Evolutionary conservation across 495 filamentous ascomycete genomes (phyloP), one percentile per base, ranked within the genome.

Genomic region (Podospora pseudocomata): DNA sequence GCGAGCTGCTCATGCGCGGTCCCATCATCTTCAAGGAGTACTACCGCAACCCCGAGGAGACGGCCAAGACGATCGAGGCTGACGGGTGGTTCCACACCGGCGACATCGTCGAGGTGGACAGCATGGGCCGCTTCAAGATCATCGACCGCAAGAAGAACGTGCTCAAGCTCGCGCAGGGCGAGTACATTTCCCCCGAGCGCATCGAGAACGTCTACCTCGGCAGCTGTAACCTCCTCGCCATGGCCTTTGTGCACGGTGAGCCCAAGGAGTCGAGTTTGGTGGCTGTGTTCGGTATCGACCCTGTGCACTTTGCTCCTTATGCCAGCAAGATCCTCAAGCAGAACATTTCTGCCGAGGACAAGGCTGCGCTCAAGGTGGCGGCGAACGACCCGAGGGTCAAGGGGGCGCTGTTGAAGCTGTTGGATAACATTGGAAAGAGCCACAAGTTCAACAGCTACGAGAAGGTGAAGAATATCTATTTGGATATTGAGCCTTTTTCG

Each of bases 61-160:
- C 95, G 11, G 80, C 82, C 65, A 94, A 94, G 79, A 87, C 90
- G 9, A 82, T 97, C 56, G 89, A 92, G 19, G 82, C 88, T 60
- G 96, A 98, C 72, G 95, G 95, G 67, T 99, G 95, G 95, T 97
- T 99, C 85, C 89, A 90, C 72, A 97, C 95, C 1, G 95, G 95
- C 23, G 95, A 99, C 73, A 94, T 99, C 59, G 90, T 86, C 74
- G 85, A 86, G 19, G 82, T 99, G 30, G 95, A 99, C 76, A 87
- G 87, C 63, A 79, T 90, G 73, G 95, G 95, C 67, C 91, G 96
- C 66, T 91, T 98, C 81, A 88, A 86, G 72, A 94, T 99, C 79
- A 90, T 99, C 73, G 95, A 99, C 80, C 93, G 95, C 70, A 89
- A 93, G 74, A 99, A 99, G 90, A 98, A 99, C 79, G 91, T 98